These are phyloP conservation scores for Huntiella savannae DNA, from an alignment of 2,329 filamentous ascomycete species.

Conservation along the genomic window DNA sequence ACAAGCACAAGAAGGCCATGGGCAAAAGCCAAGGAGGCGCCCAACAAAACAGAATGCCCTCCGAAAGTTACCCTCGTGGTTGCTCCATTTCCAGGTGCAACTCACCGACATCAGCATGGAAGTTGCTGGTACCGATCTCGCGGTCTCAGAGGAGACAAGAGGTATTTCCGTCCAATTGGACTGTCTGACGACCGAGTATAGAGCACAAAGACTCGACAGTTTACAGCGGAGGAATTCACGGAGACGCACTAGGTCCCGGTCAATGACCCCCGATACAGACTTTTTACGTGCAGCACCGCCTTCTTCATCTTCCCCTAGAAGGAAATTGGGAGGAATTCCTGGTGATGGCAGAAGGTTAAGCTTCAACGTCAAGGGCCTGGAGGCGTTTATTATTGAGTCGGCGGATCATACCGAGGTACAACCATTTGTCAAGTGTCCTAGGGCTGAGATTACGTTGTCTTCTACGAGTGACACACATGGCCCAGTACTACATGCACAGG, in stretches of 20 bases:
- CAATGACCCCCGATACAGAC: conserved; percentile 51
- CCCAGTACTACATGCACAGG: conserved; percentile 72
- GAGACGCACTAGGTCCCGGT: conserved; percentile 56
- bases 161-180: conserved; percentile 77
- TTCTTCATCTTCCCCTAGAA: conserved; percentile 17
- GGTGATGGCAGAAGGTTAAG: conserved; percentile 67
- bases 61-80: conserved; percentile 63
- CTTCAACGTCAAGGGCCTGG: conserved; percentile 63
- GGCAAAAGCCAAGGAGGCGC: conserved; percentile 24
- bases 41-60: conserved; percentile 48
- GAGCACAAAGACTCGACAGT: conserved; percentile 55
- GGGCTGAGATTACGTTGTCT: conserved; percentile 70
- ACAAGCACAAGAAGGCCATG: conserved; percentile 20
- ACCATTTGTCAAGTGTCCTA: conserved; percentile 68
- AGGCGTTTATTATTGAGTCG: conserved; percentile 79
- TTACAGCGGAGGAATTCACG: conserved; percentile 38
- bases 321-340: conserved; percentile 34
- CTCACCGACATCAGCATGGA: conserved; percentile 81
- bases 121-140: conserved; percentile 69
- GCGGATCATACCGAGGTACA: conserved; percentile 69
- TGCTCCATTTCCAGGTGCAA: conserved; percentile 66
- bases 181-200: conserved; percentile 75
- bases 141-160: conserved; percentile 62
- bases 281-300: conserved; percentile 21
- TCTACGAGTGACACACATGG: conserved; percentile 75